Evolutionary conservation across 2,329 filamentous ascomycete species (phyloP), one percentile per base, ranked within the genome.

Genomic region (Pestalotiopsis sp.): DNA sequence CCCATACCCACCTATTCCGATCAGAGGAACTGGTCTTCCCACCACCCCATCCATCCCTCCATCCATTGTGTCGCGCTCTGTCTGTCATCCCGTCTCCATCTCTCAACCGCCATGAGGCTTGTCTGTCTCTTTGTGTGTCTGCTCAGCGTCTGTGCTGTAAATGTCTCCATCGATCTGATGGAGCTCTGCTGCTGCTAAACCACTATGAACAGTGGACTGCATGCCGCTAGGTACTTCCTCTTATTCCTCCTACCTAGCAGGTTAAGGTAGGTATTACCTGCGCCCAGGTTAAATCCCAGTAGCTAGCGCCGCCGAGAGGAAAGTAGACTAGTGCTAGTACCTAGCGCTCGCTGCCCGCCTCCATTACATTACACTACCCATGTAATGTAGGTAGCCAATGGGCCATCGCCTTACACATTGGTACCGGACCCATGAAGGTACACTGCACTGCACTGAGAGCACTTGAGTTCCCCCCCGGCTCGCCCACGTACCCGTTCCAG

Each of bases 1-100:
- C 27, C 72, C 68, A 69, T 61, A 52, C 38, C 41, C 31, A 36
- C 67, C 67, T 13, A 17, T 36, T 17, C 23, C 27, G 57, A 36
- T 62, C 36, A 62, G 27, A 59, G 14, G 45, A 36, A 36, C n/a
- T 23, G 57, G 23, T 52, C 14, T 52, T 36, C 45, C 45, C 45
- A 52, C 45, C 41, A 13, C 17, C 45, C 45, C 45, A 31, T 59
- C 14, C 25, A 14, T 27, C 14, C 25, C 23, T 59, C 25, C 23
- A 14, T 59, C 25, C 25, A 45, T 17, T 45, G 41, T 45, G 41
- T 45, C 12, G 12, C 17, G 41, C 12, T 45, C 41, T 45, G 13
- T 45, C 41, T 5, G 41, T 45, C 41, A 45, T 13, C 17, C 41
- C 41, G 41, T 45, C 12, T 45, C 41, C 17, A 9, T 52, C 45